These are phyloP conservation scores for Neonectria ditissima DNA, from an alignment of 2,329 filamentous ascomycete species.

Conservation along the genomic window DNA sequence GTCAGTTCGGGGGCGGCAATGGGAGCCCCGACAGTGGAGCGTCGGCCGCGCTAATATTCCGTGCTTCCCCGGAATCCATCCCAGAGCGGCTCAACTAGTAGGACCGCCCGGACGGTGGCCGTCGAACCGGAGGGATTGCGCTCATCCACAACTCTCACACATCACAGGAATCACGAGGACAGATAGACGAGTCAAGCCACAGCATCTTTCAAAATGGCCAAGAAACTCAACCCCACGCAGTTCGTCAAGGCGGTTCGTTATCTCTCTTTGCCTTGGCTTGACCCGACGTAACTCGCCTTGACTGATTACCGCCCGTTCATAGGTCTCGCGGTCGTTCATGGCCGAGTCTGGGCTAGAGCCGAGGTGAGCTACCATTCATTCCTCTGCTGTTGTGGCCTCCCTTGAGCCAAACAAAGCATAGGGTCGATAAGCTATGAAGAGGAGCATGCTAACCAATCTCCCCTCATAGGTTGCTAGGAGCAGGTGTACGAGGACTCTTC, in stretches of 20 bases:
- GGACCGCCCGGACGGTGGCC: not conserved
- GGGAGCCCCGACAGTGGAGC: slow-evolving; percentile 15
- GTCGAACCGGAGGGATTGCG: not conserved
- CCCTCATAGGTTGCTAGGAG: slow-evolving; percentile 44
- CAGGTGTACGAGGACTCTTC: slow-evolving; percentile 35
- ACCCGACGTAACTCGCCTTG: not conserved
- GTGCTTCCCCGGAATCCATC: slow-evolving; percentile 20
- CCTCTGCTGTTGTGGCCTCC: slow-evolving; percentile 8
- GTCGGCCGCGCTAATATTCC: slow-evolving; percentile 22
- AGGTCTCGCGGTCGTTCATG: slow-evolving; percentile 90
- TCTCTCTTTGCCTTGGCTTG: rapidly evolving
- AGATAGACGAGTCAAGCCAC: not conserved
- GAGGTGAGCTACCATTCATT: slow-evolving; percentile 64
- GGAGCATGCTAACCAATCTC: slow-evolving; percentile 8
- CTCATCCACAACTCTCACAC: not conserved
- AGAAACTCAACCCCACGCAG: slow-evolving; percentile 48
- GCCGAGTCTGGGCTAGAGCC: slow-evolving; percentile 89
- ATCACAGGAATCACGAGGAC: not conserved
- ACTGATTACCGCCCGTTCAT: not conserved
- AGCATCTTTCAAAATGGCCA: slow-evolving; percentile 45
- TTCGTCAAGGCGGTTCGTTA: slow-evolving; percentile 52
- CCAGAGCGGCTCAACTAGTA: slow-evolving; percentile 5
- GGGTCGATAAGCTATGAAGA: not conserved
- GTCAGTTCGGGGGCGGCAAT: slow-evolving; percentile 22
- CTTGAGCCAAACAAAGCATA: not conserved